These are phyloP conservation scores for Moricandia arvensis DNA, from an alignment of 345 rosid genomes.

Conservation along the genomic window DNA sequence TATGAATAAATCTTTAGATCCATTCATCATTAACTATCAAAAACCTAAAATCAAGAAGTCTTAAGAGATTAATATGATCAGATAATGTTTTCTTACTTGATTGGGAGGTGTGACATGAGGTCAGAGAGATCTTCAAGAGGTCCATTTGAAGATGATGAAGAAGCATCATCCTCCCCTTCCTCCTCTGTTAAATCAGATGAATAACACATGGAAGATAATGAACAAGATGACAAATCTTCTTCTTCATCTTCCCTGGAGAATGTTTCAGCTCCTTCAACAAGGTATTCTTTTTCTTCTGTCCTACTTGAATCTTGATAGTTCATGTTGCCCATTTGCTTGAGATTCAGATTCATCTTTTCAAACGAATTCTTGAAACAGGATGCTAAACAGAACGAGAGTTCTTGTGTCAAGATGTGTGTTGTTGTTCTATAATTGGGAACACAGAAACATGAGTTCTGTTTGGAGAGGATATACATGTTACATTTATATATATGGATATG, in stretches of 20 bases:
- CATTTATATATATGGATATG: conserved; percentile 34
- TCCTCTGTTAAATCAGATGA: conserved; percentile 60
- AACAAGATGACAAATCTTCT: conserved; percentile 41
- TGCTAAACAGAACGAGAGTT: conserved; percentile 6
- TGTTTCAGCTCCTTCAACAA: conserved; percentile 39
- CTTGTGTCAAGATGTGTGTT: conserved; percentile 6
- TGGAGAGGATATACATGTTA: conserved; percentile 13
- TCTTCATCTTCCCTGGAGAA: conserved; percentile 14
- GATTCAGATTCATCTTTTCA: conserved; percentile 22
- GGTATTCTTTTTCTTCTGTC: conserved; percentile 17
- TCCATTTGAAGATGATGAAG: conserved; percentile 50
- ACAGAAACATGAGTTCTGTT: conserved; percentile 33
- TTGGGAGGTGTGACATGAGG: conserved; percentile 68
- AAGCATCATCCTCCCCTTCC: conserved; percentile 45
- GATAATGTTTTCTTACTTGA: conserved; percentile 51
- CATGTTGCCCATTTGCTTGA: conserved; percentile 26
- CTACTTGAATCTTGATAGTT: conserved; percentile 24
- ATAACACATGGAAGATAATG: conserved; percentile 35
- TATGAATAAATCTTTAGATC: background rate
- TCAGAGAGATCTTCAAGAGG: conserved; percentile 67
- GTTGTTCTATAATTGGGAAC: conserved; percentile 34
- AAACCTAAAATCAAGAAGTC: background rate
- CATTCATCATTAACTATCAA: background rate
- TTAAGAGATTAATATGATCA: background rate
- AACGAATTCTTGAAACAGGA: conserved; percentile 9